Conservation (phyloP, 768 basidiomycete genomes). For the Coprinopsis cinerea region DNA sequence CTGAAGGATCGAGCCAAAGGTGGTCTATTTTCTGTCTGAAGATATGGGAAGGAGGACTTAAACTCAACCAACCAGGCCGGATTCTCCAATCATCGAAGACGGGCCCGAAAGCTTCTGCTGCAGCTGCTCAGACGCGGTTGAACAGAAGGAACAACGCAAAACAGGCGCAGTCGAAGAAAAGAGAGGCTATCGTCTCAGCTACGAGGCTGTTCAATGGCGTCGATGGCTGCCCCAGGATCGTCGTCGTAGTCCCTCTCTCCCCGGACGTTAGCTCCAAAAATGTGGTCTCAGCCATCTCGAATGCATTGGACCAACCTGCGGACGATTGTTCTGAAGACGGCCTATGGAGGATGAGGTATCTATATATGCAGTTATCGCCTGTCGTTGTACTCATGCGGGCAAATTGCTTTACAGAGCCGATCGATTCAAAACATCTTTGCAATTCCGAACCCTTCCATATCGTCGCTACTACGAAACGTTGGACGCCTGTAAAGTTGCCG, state of each 20-base stretch:
- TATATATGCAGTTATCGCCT: slow-evolving; percentile 9
- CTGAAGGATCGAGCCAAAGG: slow-evolving; percentile 86
- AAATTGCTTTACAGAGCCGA: slow-evolving; percentile 51
- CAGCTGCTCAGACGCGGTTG: slow-evolving; percentile 62
- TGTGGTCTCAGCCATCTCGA: slow-evolving; percentile 52
- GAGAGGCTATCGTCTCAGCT: slow-evolving; percentile 58
- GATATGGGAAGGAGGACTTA: not conserved
- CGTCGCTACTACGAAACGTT: slow-evolving; percentile 69
- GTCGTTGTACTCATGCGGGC: slow-evolving; percentile 4
- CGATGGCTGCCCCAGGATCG: slow-evolving; percentile 78
- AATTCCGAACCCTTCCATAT: slow-evolving; percentile 76
- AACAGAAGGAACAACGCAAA: slow-evolving; percentile 84
- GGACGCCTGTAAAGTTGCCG: slow-evolving; percentile 82
- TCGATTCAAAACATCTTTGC: slow-evolving; percentile 86
- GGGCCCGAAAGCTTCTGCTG: slow-evolving; percentile 37
- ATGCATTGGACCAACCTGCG: slow-evolving; percentile 48
- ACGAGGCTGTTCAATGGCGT: slow-evolving; percentile 75
- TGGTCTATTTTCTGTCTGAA: slow-evolving; percentile 15
- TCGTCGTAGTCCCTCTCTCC: slow-evolving; percentile 82
- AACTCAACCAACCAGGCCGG: slow-evolving; percentile 37
- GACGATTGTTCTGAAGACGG: slow-evolving; percentile 49
- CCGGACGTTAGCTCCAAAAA: slow-evolving; percentile 50
- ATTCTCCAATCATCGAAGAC: slow-evolving; percentile 52
- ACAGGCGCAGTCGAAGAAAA: slow-evolving; percentile 72
- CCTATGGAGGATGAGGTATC: slow-evolving; percentile 65